Conservation (phyloP, 176 grass and related monocot genomes). For the Secale cereale region DNA sequence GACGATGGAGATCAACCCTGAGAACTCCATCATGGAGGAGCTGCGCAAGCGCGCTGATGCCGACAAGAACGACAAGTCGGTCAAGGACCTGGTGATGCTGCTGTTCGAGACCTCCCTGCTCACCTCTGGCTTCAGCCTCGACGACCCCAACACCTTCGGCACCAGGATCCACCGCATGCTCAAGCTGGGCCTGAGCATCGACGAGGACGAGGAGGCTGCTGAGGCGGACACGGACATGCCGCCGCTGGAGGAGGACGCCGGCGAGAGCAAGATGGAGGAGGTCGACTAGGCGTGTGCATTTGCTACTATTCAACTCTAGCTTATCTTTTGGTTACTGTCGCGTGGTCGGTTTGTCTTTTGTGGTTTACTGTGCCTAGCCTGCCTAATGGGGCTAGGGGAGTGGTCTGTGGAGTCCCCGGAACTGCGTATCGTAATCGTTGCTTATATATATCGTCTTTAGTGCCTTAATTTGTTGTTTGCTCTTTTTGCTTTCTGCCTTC, state of each 20-base stretch:
- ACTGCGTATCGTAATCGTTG: slow-evolving; percentile 6
- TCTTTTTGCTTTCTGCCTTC: no score
- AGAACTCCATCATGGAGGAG: slow-evolving; percentile 95
- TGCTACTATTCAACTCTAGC: not conserved
- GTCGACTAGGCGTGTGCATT: slow-evolving; percentile 56
- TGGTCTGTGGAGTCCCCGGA: not conserved
- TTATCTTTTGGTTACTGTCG: not conserved
- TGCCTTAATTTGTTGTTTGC: not conserved
- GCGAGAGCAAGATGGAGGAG: slow-evolving; percentile 99
- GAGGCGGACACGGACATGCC: slow-evolving; percentile 91
- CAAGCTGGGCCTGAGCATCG: slow-evolving; percentile 88
- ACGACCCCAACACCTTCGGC: slow-evolving; percentile 97
- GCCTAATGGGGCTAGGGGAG: not conserved
- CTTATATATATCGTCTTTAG: slow-evolving; percentile 3
- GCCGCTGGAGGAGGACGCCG: slow-evolving; percentile 76
- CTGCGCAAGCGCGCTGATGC: slow-evolving; percentile 78
- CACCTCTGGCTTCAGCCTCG: slow-evolving; percentile 95
- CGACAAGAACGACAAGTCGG: slow-evolving; percentile 94
- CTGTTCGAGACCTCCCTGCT: slow-evolving; percentile 89
- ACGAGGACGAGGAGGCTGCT: slow-evolving; percentile 57
- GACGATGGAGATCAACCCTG: slow-evolving; percentile 97
- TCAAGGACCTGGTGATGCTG: slow-evolving; percentile 89
- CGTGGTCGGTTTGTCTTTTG: slow-evolving; percentile 7
- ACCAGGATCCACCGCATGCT: slow-evolving; percentile 96
- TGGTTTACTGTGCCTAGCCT: not conserved